phyloP scores from a whole-genome alignment of 106 monocot genomes.

The Allium sativum region DNA sequence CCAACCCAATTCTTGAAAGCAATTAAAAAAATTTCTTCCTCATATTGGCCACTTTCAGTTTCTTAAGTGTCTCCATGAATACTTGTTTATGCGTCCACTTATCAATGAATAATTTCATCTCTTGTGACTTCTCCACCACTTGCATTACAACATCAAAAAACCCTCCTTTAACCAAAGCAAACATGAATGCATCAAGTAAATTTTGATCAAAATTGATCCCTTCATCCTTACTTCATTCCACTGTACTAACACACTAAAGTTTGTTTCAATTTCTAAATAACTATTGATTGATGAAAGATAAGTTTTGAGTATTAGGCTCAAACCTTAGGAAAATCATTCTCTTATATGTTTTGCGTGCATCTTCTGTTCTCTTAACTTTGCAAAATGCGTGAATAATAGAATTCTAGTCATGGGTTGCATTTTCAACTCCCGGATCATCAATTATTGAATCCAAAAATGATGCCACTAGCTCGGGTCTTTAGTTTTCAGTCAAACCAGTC shows the following conservation, averaged over 20 bases:
- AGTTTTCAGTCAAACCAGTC: conserved; percentile 85
- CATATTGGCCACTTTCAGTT: conserved; percentile 58
- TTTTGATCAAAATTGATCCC: conserved; percentile 43
- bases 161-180: conserved; percentile 87
- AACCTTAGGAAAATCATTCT: conserved; percentile 81
- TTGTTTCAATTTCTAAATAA: conserved; percentile 64
- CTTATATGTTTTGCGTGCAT: conserved; percentile 74
- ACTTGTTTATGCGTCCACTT: conserved; percentile 98
- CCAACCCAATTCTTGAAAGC: conserved; percentile 98
- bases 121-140: conserved; percentile 77
- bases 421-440: conserved; percentile 61
- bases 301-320: conserved; percentile 84
- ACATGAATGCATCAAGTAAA: conserved; percentile 82
- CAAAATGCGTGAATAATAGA: conserved; percentile 93
- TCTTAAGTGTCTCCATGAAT: conserved; percentile 96
- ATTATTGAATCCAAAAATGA: conserved; percentile 67
- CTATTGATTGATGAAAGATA: conserved; percentile 82
- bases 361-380: conserved; percentile 72
- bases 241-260: conserved; percentile 72
- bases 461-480: conserved; percentile 88
- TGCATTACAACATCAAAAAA: conserved; percentile 97
- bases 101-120: conserved; percentile 82
- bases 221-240: conserved; percentile 91
- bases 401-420: conserved; percentile 95
- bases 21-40: conserved; percentile 56